Evolutionary conservation across 1,139 yeast genomes (phyloP).

Genomic region (Blastobotrys apis): DNA sequence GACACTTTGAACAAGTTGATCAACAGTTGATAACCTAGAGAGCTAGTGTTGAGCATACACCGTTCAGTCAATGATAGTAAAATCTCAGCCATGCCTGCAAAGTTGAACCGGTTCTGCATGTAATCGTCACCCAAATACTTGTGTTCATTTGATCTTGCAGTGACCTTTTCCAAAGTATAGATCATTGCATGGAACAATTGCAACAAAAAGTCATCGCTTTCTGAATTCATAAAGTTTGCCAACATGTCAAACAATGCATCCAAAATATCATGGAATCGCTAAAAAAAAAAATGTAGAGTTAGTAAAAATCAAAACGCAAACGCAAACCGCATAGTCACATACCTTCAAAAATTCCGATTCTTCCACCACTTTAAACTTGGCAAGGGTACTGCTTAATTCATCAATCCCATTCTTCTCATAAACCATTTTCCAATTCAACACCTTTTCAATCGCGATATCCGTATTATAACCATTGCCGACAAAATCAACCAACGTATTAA

Average conservation of each 20-base stretch:
- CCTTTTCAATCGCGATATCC: slow-evolving; percentile 53
- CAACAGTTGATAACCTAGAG: slow-evolving; percentile 22
- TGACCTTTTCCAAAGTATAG: slow-evolving; percentile 29
- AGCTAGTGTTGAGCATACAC: slow-evolving; percentile 21
- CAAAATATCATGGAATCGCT: slow-evolving; percentile 38
- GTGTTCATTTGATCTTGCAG: slow-evolving; percentile 25
- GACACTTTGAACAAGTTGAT: slow-evolving; percentile 27
- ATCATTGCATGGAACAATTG: slow-evolving; percentile 29
- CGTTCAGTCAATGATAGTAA: slow-evolving; percentile 23
- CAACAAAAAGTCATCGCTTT: slow-evolving; percentile 26
- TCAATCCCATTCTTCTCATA: slow-evolving; percentile 35
- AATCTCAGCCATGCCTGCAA: slow-evolving; percentile 28
- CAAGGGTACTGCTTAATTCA: slow-evolving; percentile 32
- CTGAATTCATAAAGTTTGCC: slow-evolving; percentile 25
- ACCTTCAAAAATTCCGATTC: slow-evolving; percentile 27
- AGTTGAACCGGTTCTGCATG: slow-evolving; percentile 27
- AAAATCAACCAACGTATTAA: slow-evolving; percentile 51
- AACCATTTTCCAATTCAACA: slow-evolving; percentile 53
- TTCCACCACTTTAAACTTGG: slow-evolving; percentile 27
- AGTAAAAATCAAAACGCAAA: background rate
- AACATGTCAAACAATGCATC: slow-evolving; percentile 39
- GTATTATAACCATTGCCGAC: slow-evolving; percentile 67
- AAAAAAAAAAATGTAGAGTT: no score
- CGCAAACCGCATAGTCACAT: no score
- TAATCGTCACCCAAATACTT: slow-evolving; percentile 29